Evolutionary conservation across 164 flowering plant genomes (phyloP), one percentile per base, ranked within the genome.

Genomic region (Vitis rotundifolia): DNA sequence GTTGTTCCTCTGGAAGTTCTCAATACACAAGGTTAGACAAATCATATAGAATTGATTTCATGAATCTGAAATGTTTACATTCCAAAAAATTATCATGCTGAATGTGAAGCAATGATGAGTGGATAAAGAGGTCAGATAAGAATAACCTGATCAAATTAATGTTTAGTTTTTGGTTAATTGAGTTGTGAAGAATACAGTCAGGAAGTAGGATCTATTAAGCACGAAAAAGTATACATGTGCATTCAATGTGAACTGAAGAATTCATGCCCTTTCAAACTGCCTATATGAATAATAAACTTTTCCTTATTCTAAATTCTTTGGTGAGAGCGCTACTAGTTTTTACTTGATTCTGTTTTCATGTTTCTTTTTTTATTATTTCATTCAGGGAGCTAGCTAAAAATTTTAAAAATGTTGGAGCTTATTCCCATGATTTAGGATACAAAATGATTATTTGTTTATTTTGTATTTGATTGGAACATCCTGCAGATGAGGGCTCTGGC

Each of bases 381-480:
- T 37, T 37, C 44, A 37, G 44, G 44, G 44, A 37, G 44, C 44
- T 37, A 37, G 44, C 44, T 8, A 22, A 5, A 22, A 11, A 1
- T 59, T 59, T 59, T 6, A 4, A 26, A 18, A 9, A 22, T 28
- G 61, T 9, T 22, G 13, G 28, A 10, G 61, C 15, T 31, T 47
- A 8, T 28, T 16, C 31, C 2, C 37, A 22, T 31, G 49, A 47
- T 8, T 60, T 9, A 51, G 58, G 69, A 19, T 28, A 11, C 16
- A 8, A 15, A 13, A 54, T 52, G 9, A 56, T 54, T 68, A 18
- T 13, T 66, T 66, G 59, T 52, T 51, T 77, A 15, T 22, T 69
- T 73, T 80, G 68, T 9, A 18, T 71, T 74, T 68, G 66, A 67
- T 13, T 71, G 78, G 85, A 71, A 79, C 15, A 22, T 55, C 14